Conservation (phyloP, 2,329 filamentous ascomycete species). For the Colletotrichum sublineola region DNA sequence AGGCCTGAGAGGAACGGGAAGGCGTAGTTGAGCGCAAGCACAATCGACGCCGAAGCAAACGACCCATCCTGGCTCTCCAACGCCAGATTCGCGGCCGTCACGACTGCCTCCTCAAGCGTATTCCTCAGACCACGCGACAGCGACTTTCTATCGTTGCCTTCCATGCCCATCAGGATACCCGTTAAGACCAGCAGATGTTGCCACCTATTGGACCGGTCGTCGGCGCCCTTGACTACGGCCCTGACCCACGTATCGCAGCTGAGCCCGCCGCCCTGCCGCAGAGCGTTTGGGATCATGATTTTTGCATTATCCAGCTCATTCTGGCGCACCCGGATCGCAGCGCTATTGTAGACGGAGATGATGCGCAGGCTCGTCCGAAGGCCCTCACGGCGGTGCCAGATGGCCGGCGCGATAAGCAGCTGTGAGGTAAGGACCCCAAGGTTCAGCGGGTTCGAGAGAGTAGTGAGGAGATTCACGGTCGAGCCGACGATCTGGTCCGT, state of each 20-base stretch:
- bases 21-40: constrained; percentile 80
- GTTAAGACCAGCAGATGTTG: constrained; percentile 86
- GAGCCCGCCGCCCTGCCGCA: constrained; percentile 58
- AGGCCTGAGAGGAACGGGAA: constrained; percentile 78
- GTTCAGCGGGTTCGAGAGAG: constrained; percentile 81
- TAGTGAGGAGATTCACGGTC: constrained; percentile 75
- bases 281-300: constrained; percentile 46
- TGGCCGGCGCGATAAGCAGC: constrained; percentile 76
- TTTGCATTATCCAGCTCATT: constrained; percentile 57
- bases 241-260: constrained; percentile 67
- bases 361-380: constrained; percentile 74
- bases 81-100: constrained; percentile 82
- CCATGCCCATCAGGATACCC: constrained; percentile 83
- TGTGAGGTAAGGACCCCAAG: constrained; percentile 80
- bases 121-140: constrained; percentile 73
- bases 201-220: constrained; percentile 77
- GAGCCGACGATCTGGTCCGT: constrained; percentile 73
- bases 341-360: constrained; percentile 79
- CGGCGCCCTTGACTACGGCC: constrained; percentile 69
- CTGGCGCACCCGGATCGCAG: constrained; percentile 67
- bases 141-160: constrained; percentile 72
- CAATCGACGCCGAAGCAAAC: constrained; percentile 66
- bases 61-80: constrained; percentile 64
- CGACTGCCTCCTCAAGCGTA: constrained; percentile 79
- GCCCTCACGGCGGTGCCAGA: constrained; percentile 75